A percentile compares a stretch with the other conserved stretches of the same genome.
Evolutionary conservation across 192 early-diverging fungal genomes (phyloP).

Genomic region (Gaertneriomyces semiglobifer): DNA sequence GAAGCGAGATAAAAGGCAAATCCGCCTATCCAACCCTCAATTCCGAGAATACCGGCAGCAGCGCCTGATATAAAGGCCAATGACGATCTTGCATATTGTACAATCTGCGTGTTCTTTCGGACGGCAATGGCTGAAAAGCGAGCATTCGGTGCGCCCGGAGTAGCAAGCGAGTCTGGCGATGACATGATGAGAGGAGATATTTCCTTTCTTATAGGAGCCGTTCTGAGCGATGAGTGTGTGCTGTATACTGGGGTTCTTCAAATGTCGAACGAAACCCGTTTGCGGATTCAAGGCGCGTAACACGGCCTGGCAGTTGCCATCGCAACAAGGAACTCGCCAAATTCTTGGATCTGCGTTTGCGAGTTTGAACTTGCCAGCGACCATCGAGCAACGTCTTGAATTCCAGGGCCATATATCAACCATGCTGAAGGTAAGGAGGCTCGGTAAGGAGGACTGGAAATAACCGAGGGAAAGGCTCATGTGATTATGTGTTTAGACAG

Average conservation of each 20-base stretch:
- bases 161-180: too few species aligned
- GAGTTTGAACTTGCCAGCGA: neutral
- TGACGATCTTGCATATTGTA: slow-evolving; percentile 66
- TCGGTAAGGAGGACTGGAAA: too few species aligned
- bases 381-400: neutral
- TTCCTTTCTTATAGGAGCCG: too few species aligned
- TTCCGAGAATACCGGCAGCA: slow-evolving; percentile 84
- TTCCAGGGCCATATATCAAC: neutral
- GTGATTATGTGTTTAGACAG: slow-evolving; percentile 14
- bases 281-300: too few species aligned
- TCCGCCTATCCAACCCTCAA: slow-evolving; percentile 72
- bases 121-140: slow-evolving; percentile 23
- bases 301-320: too few species aligned
- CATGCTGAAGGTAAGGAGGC: neutral
- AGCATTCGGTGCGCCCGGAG: neutral
- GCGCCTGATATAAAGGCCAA: slow-evolving; percentile 72
- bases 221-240: too few species aligned
- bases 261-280: too few species aligned
- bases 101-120: slow-evolving; percentile 55
- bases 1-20: slow-evolving; percentile 77
- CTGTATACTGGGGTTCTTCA: too few species aligned
- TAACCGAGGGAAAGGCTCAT: too few species aligned
- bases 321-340: too few species aligned
- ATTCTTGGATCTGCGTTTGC: too few species aligned
- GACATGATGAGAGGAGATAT: too few species aligned